Conservation (phyloP, 2,329 filamentous ascomycete species). For the Pestalotiopsis sp. region DNA sequence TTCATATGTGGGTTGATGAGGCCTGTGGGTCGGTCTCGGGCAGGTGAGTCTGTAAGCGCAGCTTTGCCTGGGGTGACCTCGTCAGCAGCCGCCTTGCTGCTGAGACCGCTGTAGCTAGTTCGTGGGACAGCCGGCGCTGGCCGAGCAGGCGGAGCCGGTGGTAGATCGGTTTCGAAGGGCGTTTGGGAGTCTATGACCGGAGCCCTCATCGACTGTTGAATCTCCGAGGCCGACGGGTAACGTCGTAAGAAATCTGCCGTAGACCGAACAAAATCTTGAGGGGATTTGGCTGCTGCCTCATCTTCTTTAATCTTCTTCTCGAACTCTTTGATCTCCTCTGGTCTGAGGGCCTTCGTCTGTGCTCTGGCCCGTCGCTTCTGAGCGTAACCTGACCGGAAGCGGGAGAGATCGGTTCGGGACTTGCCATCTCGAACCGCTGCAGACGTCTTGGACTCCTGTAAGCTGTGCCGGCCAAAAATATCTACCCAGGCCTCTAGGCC, state of each 20-base stretch:
- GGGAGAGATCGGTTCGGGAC: constrained; percentile 15
- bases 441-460: constrained; percentile 42
- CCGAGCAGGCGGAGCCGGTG: constrained; percentile 59
- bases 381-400: constrained; percentile 17
- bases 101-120: constrained; percentile 79
- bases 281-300: constrained; percentile 45
- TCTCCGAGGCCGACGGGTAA: constrained; percentile 71
- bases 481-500: constrained; percentile 87
- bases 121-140: constrained; percentile 69
- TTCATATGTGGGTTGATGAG: constrained; percentile 79
- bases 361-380: constrained; percentile 45
- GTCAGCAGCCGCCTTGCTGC: constrained; percentile 30
- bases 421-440: constrained; percentile 14
- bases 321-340: constrained; percentile 81
- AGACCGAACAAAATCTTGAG: constrained; percentile 60
- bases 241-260: constrained; percentile 84
- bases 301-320: constrained; percentile 74
- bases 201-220: constrained; percentile 62
- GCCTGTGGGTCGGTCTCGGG: constrained; percentile 59
- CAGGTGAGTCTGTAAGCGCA: constrained; percentile 34
- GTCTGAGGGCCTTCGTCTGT: constrained; percentile 68
- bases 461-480: constrained; percentile 71
- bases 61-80: constrained; percentile 43
- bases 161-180: constrained; percentile 47
- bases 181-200: constrained; percentile 23